Percentiles rank a stretch among this genome's conserved stretches.
These are phyloP conservation scores for Metschnikowia kunwiensis DNA, from an alignment of 805 yeast genomes.

Conservation along the genomic window DNA sequence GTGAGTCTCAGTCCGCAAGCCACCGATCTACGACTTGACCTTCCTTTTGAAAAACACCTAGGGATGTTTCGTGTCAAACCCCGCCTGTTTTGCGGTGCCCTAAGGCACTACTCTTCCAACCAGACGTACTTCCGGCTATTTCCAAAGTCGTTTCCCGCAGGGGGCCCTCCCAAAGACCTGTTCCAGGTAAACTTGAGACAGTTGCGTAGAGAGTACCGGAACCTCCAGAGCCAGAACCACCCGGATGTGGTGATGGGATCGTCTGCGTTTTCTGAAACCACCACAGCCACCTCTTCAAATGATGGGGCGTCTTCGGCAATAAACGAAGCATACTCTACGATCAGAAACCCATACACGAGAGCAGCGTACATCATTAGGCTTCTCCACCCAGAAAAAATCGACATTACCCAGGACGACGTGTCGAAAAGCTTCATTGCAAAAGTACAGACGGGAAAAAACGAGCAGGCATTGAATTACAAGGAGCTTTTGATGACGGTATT, in stretches of 20 bases:
- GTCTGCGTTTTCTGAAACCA: conserved; percentile 14
- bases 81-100: not conserved
- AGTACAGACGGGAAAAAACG: conserved; percentile 34
- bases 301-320: conserved; percentile 42
- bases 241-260: conserved; percentile 62
- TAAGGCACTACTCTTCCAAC: too few species aligned
- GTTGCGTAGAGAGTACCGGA: conserved; percentile 72
- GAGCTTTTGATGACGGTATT: conserved; percentile 69
- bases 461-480: conserved; percentile 41
- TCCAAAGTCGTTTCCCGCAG: conserved; percentile 69
- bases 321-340: conserved; percentile 73
- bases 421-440: conserved; percentile 41
- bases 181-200: conserved; percentile 55
- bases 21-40: not conserved
- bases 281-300: conserved; percentile 1
- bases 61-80: not conserved
- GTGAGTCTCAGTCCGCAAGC: not conserved
- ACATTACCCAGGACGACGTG: conserved; percentile 57
- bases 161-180: conserved; percentile 58
- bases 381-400: conserved; percentile 40
- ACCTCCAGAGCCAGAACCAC: conserved; percentile 69
- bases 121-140: conserved; percentile 55
- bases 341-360: conserved; percentile 67
- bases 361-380: conserved; percentile 36
- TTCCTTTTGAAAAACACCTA: not conserved